phyloP scores from a whole-genome alignment of 495 filamentous ascomycete genomes.

The Xylaria bambusicola region DNA sequence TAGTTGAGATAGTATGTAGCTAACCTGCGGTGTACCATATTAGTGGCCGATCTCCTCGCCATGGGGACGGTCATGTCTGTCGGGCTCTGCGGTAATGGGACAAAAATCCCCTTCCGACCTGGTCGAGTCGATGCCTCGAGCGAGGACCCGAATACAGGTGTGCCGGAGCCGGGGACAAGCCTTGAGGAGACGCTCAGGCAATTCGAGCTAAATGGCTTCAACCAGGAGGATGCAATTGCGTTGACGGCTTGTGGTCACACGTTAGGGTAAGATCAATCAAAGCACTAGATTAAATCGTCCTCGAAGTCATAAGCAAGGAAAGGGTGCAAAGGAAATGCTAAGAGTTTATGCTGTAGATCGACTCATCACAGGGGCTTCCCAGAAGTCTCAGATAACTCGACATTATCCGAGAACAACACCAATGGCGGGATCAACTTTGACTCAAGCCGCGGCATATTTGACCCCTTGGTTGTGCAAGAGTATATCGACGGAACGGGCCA shows the following conservation, averaged over 20 bases:
- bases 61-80: slow-evolving; percentile 48
- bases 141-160: slow-evolving; percentile 43
- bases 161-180: slow-evolving; percentile 50
- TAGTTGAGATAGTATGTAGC: slow-evolving; percentile 6
- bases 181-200: slow-evolving; percentile 43
- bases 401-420: slow-evolving; percentile 30
- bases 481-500: slow-evolving; percentile 44
- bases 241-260: slow-evolving; percentile 57
- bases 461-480: slow-evolving; percentile 44
- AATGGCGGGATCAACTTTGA: slow-evolving; percentile 44
- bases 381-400: slow-evolving; percentile 23
- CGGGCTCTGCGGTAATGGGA: slow-evolving; percentile 50
- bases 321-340: neutral
- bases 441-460: slow-evolving; percentile 39
- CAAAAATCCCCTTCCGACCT: slow-evolving; percentile 45
- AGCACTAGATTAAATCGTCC: no score
- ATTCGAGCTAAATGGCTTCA: slow-evolving; percentile 47
- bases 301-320: neutral
- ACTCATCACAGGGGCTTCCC: slow-evolving; percentile 38
- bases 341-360: slow-evolving; percentile 18
- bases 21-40: neutral
- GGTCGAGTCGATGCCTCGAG: slow-evolving; percentile 51
- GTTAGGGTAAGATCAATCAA: slow-evolving; percentile 47
- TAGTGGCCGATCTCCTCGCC: slow-evolving; percentile 52
- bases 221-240: slow-evolving; percentile 47